Evolutionary conservation across 1,284 basidiomycete species (phyloP).

Genomic region (Pterula multifida): DNA sequence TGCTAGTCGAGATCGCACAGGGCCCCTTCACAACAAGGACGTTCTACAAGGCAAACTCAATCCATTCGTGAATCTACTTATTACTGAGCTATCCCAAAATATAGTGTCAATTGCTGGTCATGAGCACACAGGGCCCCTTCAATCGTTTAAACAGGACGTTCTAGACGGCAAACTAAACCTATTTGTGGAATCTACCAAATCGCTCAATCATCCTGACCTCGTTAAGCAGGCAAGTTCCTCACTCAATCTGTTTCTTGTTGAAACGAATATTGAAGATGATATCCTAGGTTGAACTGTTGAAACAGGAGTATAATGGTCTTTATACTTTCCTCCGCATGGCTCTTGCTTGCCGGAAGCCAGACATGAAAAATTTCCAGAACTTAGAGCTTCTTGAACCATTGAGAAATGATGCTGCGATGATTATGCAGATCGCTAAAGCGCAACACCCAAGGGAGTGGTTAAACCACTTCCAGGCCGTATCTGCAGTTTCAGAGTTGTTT

Average conservation of each 20-base stretch:
- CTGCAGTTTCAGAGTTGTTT: constrained; percentile 75
- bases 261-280: not conserved
- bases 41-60: constrained; percentile 65
- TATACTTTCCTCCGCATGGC: constrained; percentile 60
- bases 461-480: constrained; percentile 71
- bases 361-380: constrained; percentile 30
- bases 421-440: constrained; percentile 74
- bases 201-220: constrained; percentile 60
- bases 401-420: constrained; percentile 61
- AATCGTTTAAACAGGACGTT: constrained; percentile 71
- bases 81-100: constrained; percentile 12
- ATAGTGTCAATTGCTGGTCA: constrained; percentile 23
- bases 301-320: constrained; percentile 60
- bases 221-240: constrained; percentile 63
- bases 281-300: constrained; percentile 55
- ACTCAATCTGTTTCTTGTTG: not conserved
- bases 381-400: constrained; percentile 65
- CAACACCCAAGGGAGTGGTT: constrained; percentile 78
- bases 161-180: constrained; percentile 62
- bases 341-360: constrained; percentile 69
- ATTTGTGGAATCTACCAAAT: constrained; percentile 65
- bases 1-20: constrained; percentile 13
- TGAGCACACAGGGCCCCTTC: constrained; percentile 47
- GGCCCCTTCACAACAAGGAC: constrained; percentile 36
- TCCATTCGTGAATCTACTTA: constrained; percentile 51